Percentiles rank a stretch among this genome's conserved stretches.
Evolutionary conservation across 2,329 filamentous ascomycete genomes (phyloP).

Genomic region (Fusarium bulbicola): DNA sequence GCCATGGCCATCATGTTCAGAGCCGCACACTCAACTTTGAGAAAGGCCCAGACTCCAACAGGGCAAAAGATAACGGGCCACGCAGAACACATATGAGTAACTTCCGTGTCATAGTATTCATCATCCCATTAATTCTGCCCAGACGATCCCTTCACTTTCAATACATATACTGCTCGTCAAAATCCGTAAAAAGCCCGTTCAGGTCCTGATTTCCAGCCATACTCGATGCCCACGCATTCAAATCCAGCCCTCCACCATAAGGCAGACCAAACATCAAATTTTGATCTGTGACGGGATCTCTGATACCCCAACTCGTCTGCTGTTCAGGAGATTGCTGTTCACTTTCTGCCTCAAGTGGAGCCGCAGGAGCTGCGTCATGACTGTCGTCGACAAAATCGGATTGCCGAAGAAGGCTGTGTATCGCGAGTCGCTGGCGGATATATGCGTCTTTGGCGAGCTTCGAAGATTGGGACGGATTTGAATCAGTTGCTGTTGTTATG

Average conservation of each 20-base stretch:
- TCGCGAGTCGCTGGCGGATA: conserved; percentile 47
- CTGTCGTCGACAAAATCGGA: conserved; percentile 53
- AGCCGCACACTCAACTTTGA: not conserved
- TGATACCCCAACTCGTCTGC: conserved; percentile 12
- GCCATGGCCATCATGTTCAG: not conserved
- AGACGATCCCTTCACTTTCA: not conserved
- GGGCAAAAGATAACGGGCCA: not conserved
- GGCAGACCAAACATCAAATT: conserved; percentile 37
- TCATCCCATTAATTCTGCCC: not conserved
- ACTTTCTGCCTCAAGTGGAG: conserved; percentile 34
- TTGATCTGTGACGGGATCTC: conserved; percentile 25
- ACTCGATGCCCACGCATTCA: conserved; percentile 35
- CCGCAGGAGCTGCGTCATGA: conserved; percentile 43
- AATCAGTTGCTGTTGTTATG: conserved; percentile 23
- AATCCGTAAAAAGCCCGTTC: conserved; percentile 21
- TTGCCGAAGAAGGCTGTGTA: conserved; percentile 52
- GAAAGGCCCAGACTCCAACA: too few species aligned
- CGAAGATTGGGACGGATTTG: conserved; percentile 7
- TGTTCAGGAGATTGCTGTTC: conserved; percentile 26
- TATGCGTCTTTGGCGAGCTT: conserved; percentile 37
- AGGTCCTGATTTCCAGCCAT: conserved; percentile 21
- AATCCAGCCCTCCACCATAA: conserved; percentile 32
- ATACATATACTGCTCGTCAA: conserved; percentile 43
- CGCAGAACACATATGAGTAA: not conserved
- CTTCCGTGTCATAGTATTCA: not conserved